Conservation (phyloP, 257 asterid genomes). For the Rehmannia glutinosa region DNA sequence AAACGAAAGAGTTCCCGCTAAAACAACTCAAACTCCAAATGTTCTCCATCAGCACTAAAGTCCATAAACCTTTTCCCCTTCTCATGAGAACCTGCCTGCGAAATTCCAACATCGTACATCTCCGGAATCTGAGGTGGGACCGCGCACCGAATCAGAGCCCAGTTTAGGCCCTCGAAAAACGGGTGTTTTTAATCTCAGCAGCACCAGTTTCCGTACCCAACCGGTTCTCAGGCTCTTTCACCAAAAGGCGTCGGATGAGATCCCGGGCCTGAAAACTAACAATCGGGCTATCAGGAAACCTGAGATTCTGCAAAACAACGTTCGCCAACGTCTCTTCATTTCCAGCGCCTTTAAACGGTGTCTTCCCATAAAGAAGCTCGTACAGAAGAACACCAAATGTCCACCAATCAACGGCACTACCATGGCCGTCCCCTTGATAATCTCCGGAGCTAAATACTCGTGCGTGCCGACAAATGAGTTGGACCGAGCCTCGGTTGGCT, state of each 20-base stretch:
- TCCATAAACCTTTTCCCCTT: slow-evolving; percentile 20
- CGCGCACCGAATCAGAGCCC: slow-evolving; percentile 70
- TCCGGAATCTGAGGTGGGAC: slow-evolving; percentile 63
- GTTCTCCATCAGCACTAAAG: slow-evolving; percentile 21
- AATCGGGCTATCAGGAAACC: slow-evolving; percentile 54
- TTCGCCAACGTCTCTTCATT: slow-evolving; percentile 60
- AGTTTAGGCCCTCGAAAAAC: slow-evolving; percentile 61
- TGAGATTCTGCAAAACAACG: slow-evolving; percentile 50
- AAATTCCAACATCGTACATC: slow-evolving; percentile 23
- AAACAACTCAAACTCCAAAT: slow-evolving; percentile 38
- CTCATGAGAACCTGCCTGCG: slow-evolving; percentile 18
- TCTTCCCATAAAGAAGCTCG: slow-evolving; percentile 65
- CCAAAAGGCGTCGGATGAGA: slow-evolving; percentile 52
- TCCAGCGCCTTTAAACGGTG: slow-evolving; percentile 62
- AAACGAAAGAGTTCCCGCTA: too few relatives aligned
- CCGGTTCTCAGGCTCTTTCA: slow-evolving; percentile 60
- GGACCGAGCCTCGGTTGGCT: slow-evolving; percentile 77
- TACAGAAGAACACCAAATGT: slow-evolving; percentile 61
- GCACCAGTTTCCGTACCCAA: slow-evolving; percentile 63
- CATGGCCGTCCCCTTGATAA: slow-evolving; percentile 72
- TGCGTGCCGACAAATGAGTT: slow-evolving; percentile 79
- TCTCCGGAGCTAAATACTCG: slow-evolving; percentile 76
- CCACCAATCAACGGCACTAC: slow-evolving; percentile 89
- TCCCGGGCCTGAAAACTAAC: slow-evolving; percentile 69
- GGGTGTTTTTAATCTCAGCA: slow-evolving; percentile 74